Percentiles rank a stretch among this genome's conserved stretches.
phyloP scores from a whole-genome alignment of 2,329 filamentous ascomycete species.

The Gyromitra esculenta region DNA sequence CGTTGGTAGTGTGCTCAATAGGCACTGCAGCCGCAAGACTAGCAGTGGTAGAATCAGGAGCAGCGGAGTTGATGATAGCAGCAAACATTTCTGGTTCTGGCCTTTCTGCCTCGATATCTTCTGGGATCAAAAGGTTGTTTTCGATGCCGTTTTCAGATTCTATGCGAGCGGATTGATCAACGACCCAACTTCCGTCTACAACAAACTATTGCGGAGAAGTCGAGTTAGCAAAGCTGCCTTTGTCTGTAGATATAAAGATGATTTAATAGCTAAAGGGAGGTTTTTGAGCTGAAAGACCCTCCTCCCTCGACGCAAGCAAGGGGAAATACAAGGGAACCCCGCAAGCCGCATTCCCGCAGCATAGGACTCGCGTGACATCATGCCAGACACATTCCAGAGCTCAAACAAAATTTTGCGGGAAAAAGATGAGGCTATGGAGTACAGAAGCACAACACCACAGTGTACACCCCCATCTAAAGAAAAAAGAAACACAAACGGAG shows the following conservation, averaged over 20 bases:
- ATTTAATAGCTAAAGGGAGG: neutral
- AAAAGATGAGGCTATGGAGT: neutral
- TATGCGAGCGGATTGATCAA: slow-evolving; percentile 80
- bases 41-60: slow-evolving; percentile 77
- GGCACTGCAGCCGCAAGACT: slow-evolving; percentile 71
- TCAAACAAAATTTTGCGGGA: neutral
- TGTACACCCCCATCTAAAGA: neutral
- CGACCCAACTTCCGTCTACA: slow-evolving; percentile 89
- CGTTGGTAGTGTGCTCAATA: slow-evolving; percentile 59
- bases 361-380: slow-evolving; percentile 15
- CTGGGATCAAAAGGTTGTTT: slow-evolving; percentile 87
- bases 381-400: slow-evolving; percentile 14
- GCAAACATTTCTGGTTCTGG: slow-evolving; percentile 46
- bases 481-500: neutral
- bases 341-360: slow-evolving; percentile 21
- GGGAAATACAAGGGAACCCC: neutral
- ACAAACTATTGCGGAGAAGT: slow-evolving; percentile 74
- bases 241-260: neutral
- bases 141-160: slow-evolving; percentile 87
- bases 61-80: slow-evolving; percentile 70
- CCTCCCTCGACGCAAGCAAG: slow-evolving; percentile 10
- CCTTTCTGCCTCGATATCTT: slow-evolving; percentile 67
- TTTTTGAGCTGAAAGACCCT: neutral
- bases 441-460: slow-evolving; percentile 1
- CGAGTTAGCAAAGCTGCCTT: slow-evolving; percentile 39